Base-by-base conservation (phyloP, 495 filamentous ascomycete species). In the Thozetella sp. region DNA sequence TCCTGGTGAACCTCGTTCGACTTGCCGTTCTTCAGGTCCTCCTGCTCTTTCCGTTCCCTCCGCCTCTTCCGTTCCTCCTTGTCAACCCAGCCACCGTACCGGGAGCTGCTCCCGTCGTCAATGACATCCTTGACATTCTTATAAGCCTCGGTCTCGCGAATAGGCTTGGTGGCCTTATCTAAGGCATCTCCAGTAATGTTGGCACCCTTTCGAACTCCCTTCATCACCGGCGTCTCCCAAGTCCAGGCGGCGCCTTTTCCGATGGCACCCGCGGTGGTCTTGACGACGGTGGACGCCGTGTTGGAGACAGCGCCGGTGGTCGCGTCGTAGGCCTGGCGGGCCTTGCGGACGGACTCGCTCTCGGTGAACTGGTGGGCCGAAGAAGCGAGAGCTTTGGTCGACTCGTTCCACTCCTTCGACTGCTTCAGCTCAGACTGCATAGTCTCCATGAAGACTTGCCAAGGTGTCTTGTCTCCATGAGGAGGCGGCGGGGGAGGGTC, bases 321-420 rank as follows among this genome's bases (percentile, higher is more conserved):
- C 57, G 88, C 88, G 56, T 88, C 86, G 70, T 97, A 97, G 20
- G 92, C 94, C 60, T 90, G 85, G 55, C 90, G 87, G 25, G 95
- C 95, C 60, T 89, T 86, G 61, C 90, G 88, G 37, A 99, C 88
- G n/a, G 87, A 90, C 70, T 97, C 93, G 67, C 90, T 97, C 72
- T 98, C 95, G n/a, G 86, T 89, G 68, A 99, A 93, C 60, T 97
- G 84, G 64, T 97, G 88, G 23, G 92, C 93, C 0, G 88, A 90
- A 37, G 90, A 89, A 13, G 92, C 92, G 12, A 99, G 83, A 54
- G 93, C 92, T 72, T 98, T 97, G 19, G 93, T 99, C 46, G 92
- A 96, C 65, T 99, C 95, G 67, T 98, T 95, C 95, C 96, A 99
- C 74, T 99, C 95, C 71, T 98, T 96, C 19, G 95, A 98, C 25